Evolutionary conservation across 83 land plant genomes (phyloP).

Genomic region (Thuja plicata): DNA sequence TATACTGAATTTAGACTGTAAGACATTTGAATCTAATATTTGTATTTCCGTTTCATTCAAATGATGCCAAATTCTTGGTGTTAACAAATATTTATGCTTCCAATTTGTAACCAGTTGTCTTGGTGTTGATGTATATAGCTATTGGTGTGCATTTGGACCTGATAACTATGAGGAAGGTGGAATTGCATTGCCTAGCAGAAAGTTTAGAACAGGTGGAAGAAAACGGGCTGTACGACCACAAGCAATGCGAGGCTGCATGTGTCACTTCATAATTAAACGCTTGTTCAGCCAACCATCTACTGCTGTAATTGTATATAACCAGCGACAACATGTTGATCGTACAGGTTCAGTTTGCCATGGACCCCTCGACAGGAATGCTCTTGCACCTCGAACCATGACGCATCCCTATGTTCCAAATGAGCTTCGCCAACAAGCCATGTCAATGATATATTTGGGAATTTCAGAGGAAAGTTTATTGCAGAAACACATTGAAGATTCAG

Average conservation of each 20-base stretch:
- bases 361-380: constrained; percentile 70
- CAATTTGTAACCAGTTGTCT: neutral
- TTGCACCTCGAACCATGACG: constrained; percentile 67
- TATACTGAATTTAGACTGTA: constrained; percentile 61
- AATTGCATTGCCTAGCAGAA: constrained; percentile 58
- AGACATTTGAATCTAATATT: constrained; percentile 16
- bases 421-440: constrained; percentile 72
- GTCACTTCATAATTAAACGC: constrained; percentile 73
- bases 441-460: constrained; percentile 72
- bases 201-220: constrained; percentile 55
- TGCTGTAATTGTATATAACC: constrained; percentile 64
- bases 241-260: constrained; percentile 80
- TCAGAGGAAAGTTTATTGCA: constrained; percentile 69
- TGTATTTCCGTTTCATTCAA: neutral
- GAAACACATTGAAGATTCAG: constrained; percentile 60
- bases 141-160: constrained; percentile 87
- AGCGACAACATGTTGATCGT: constrained; percentile 70
- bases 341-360: constrained; percentile 79
- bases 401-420: constrained; percentile 61
- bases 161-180: constrained; percentile 82
- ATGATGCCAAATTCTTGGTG: neutral
- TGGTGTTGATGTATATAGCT: constrained; percentile 21
- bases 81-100: neutral
- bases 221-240: constrained; percentile 75
- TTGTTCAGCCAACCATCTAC: constrained; percentile 65